Base-by-base conservation (phyloP, 805 yeast genomes). In the Maudiozyma saulgeensis region DNA sequence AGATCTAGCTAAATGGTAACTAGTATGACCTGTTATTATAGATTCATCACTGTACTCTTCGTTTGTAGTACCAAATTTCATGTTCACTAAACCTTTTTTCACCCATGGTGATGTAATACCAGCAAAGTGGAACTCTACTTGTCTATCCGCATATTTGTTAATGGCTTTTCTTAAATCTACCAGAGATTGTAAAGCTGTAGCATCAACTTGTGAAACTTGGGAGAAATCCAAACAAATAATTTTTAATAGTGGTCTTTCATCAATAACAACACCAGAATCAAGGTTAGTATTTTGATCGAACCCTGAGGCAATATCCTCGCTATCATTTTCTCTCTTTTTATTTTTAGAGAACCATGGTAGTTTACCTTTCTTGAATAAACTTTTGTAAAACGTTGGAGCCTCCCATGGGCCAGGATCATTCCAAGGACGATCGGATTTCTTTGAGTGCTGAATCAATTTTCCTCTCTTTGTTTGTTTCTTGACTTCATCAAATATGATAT, bases 101-200 rank as follows among this genome's bases (percentile, higher is more conserved):
- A 86, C 79, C 97, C 97, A 90, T 9, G 91, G 90, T 49, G 85
- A 81, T 43, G 85, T 69, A 32, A 90, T 79, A 25, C 96, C 95
- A 11, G 86, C 79, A 65, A 90, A 89, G 68, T 90, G 97, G 69
- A 83, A 82, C 67, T 90, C 96, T 51, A 88, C 90, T 56, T 84
- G 88, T 50, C 84, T 73, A 62, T 87, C 90, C 16, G 93, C 84
- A 60, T 85, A 87, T 49, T 71, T 75, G 66, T 81, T 80, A 44
- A 88, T 66, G 15, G 88, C 81, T 57, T 81, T 82, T 55, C 84
- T 76, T 58, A 87, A 71, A 63, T 90, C 97, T 45, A 82, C 79
- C 49, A 90, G 71, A 2, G 83, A 74, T 67, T 87, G 96, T 35
- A 88, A 71, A 15, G 90, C 83, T 0, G 96, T 86, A 8, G 87